These are phyloP conservation scores for Pseudofabraea citricarpa DNA, from an alignment of 2,329 filamentous ascomycete genomes.

Conservation along the genomic window DNA sequence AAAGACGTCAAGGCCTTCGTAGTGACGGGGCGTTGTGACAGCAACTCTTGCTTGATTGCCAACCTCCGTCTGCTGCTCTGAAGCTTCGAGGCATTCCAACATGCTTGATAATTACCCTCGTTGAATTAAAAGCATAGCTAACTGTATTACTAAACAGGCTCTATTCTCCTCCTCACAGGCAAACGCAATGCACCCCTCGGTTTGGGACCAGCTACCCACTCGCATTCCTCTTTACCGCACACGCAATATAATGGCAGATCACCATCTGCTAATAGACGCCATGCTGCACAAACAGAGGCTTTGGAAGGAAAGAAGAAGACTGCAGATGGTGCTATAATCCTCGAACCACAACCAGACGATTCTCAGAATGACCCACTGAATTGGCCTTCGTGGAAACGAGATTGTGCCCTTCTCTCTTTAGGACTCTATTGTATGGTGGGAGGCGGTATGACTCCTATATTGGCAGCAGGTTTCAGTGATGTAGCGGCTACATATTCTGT, in stretches of 20 bases:
- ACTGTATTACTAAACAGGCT: too few species aligned
- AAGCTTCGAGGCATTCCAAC: background rate
- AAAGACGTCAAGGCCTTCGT: too few species aligned
- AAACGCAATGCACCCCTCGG: slow-evolving; percentile 56
- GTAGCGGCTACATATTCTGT: slow-evolving; percentile 66
- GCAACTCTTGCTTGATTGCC: too few species aligned
- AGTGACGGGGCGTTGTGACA: too few species aligned
- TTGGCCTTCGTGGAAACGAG: slow-evolving; percentile 79
- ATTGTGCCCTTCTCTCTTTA: slow-evolving; percentile 72
- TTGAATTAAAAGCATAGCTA: too few species aligned
- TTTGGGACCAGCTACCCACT: slow-evolving; percentile 50
- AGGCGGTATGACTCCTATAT: slow-evolving; percentile 84
- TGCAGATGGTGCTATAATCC: slow-evolving; percentile 73
- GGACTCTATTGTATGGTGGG: slow-evolving; percentile 93
- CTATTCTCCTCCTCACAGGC: slow-evolving; percentile 50
- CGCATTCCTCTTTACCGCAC: slow-evolving; percentile 43
- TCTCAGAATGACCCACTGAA: slow-evolving; percentile 88
- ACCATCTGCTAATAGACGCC: background rate
- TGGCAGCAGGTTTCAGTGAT: slow-evolving; percentile 84
- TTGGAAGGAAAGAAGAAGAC: slow-evolving; percentile 65
- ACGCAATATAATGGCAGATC: slow-evolving; percentile 6
- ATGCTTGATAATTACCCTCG: slow-evolving; percentile 7
- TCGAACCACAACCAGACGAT: slow-evolving; percentile 90
- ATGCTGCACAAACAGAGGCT: slow-evolving; percentile 7
- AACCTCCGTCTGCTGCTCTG: too few species aligned